Evolutionary conservation across 768 basidiomycete species (phyloP).

Genomic region (Cubamyces sp.): DNA sequence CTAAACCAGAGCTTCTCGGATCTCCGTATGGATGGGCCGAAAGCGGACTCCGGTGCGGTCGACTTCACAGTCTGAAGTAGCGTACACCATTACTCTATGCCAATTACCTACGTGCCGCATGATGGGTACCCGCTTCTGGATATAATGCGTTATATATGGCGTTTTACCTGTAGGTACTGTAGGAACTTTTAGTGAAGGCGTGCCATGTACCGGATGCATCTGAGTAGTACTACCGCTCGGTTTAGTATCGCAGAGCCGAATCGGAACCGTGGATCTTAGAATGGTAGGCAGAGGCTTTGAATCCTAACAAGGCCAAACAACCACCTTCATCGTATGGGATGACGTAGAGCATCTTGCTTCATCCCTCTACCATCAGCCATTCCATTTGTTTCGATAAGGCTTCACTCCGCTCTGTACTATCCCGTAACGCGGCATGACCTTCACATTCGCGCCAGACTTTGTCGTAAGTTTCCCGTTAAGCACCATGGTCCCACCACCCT

Average conservation of each 20-base stretch:
- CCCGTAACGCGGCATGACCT: background rate
- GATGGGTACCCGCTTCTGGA: too few relatives aligned
- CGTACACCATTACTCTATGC: too few relatives aligned
- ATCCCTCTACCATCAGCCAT: too few relatives aligned
- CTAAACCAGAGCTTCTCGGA: background rate
- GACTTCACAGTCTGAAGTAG: background rate
- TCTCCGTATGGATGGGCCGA: background rate
- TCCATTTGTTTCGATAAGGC: too few relatives aligned
- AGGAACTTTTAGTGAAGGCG: too few relatives aligned
- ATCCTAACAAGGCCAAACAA: slow-evolving; percentile 7
- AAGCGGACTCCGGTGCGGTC: background rate
- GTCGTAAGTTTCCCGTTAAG: background rate
- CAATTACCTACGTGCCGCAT: too few relatives aligned
- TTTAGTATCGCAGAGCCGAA: background rate
- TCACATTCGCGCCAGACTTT: slow-evolving; percentile 3
- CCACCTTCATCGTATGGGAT: background rate
- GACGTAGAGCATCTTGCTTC: too few relatives aligned
- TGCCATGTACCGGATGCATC: too few relatives aligned
- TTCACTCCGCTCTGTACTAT: background rate
- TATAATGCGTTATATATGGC: too few relatives aligned
- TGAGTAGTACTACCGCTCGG: background rate
- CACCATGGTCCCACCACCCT: background rate
- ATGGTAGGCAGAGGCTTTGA: background rate
- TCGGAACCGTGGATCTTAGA: background rate
- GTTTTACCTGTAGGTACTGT: too few relatives aligned